A percentile compares a stretch with the other conserved stretches of the same genome.
phyloP scores from a whole-genome alignment of 2,329 filamentous ascomycete species.

The Aspergillus oerlinghausenensis region DNA sequence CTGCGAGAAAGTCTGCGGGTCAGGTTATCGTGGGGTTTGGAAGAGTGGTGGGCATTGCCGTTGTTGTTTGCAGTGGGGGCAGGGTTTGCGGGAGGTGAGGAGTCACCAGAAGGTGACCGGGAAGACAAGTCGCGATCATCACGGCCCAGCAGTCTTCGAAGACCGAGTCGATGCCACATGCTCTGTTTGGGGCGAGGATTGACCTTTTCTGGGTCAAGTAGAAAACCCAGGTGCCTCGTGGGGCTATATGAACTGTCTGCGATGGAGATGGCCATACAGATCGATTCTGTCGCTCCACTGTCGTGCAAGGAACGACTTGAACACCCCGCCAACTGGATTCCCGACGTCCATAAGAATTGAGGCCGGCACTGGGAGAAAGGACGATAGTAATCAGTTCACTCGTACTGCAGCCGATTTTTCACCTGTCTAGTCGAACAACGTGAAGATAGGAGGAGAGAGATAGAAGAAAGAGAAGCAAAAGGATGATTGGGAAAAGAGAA shows the following conservation, averaged over 20 bases:
- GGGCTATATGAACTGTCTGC: conserved; percentile 35
- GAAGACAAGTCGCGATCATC: conserved; percentile 34
- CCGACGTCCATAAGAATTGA: conserved; percentile 37
- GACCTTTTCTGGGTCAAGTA: conserved; percentile 31
- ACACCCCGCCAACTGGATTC: conserved; percentile 29
- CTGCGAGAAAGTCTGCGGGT: conserved; percentile 35
- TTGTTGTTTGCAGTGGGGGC: conserved; percentile 11
- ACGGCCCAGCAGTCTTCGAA: conserved; percentile 40
- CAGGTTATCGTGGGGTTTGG: conserved; percentile 27
- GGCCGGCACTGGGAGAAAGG: conserved; percentile 3
- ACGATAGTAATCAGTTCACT: not conserved
- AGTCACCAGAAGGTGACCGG: conserved; percentile 16
- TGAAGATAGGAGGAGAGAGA: not conserved
- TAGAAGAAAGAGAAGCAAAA: conserved; percentile 5
- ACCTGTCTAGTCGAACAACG: not conserved
- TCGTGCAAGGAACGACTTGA: conserved; percentile 30
- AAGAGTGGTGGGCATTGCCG: conserved; percentile 11
- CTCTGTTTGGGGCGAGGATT: conserved; percentile 36
- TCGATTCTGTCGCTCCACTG: conserved; percentile 22
- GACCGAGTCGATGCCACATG: conserved; percentile 44
- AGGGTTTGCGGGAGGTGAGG: conserved; percentile 11
- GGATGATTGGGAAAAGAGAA: conserved; percentile 1
- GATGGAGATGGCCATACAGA: conserved; percentile 41
- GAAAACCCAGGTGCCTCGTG: conserved; percentile 30
- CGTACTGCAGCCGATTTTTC: too few species aligned